phyloP scores from a whole-genome alignment of 1,139 yeast species.

The Sugiyamaella paludigena region DNA sequence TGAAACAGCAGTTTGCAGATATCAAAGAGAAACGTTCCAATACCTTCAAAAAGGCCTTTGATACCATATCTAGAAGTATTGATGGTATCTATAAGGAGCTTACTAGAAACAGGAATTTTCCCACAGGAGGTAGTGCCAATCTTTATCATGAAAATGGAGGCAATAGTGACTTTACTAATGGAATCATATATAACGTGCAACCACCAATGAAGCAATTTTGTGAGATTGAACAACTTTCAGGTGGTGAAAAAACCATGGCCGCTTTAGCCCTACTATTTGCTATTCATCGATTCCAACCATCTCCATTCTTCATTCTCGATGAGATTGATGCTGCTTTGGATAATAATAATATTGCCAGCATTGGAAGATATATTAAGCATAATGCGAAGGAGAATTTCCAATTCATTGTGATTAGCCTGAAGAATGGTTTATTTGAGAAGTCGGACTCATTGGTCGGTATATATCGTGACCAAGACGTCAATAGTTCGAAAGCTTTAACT shows the following conservation, averaged over 20 bases:
- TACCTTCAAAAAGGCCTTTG: constrained; percentile 67
- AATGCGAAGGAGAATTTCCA: constrained; percentile 81
- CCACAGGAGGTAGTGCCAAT: constrained; percentile 84
- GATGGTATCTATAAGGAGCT: constrained; percentile 85
- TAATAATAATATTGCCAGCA: constrained; percentile 77
- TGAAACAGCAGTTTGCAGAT: constrained; percentile 55
- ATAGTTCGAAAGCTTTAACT: constrained; percentile 69
- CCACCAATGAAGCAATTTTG: constrained; percentile 94
- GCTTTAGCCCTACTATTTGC: constrained; percentile 92
- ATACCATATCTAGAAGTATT: constrained; percentile 68
- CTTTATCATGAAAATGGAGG: constrained; percentile 85
- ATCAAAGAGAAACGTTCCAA: constrained; percentile 60
- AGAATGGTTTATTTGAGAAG: constrained; percentile 80
- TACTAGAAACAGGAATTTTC: constrained; percentile 62
- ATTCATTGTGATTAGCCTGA: constrained; percentile 89
- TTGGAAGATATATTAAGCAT: constrained; percentile 77
- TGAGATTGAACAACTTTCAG: constrained; percentile 90
- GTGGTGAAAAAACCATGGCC: constrained; percentile 97
- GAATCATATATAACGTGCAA: constrained; percentile 89
- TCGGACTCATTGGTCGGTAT: constrained; percentile 93
- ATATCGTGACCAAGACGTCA: constrained; percentile 76
- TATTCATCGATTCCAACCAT: constrained; percentile 84
- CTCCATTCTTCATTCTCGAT: constrained; percentile 93
- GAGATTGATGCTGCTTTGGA: constrained; percentile 98
- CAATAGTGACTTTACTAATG: constrained; percentile 66